Base-by-base conservation (phyloP, 78 protist species). In the Guillardia theta region DNA sequence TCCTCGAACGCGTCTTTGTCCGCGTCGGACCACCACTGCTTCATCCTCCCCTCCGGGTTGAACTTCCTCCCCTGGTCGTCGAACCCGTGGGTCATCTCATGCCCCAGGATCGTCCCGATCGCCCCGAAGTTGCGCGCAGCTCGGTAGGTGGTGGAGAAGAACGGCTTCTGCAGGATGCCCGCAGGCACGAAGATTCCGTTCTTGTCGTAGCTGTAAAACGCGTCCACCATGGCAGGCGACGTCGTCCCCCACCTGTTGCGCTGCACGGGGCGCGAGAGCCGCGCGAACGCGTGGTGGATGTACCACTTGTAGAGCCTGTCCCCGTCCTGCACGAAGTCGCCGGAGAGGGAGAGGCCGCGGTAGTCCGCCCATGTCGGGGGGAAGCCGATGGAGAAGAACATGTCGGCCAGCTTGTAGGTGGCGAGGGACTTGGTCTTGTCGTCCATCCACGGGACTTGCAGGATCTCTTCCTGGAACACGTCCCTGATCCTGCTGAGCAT, bases 151-250 rank as follows among this genome's bases (percentile, higher is more conserved):
- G 76, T 24, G 46, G 76, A 27, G 64, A 88, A 88, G 64, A 88
- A 88, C 46, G 93, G 93, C 54, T 21, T n/a, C 93, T 88, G 93
- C 64, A 88, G 93, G 46, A 88, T 48, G 64, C 93, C 70, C n/a
- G 93, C 70, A 8, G 70, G 70, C 48, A 78, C 90, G 90, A 78
- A 78, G 90, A 78, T 37, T 45, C 18, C 90, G 90, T 78, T 78
- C 30, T 78, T 43, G 90, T 37, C 48, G 90, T 78, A 78, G 90
- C 41, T 24, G 50, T 78, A 78, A 50, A 78, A 78, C 41, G 90
- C 90, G 90, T 78, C 90, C 24, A 30, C 90, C 48, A 78, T 18
- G 6, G 90, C 48, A 0, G 90, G 90, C 44, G 44, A n/a, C 4
- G 90, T 43, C 33, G 53, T 78, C 15, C 90, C 90, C 90, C 90